Percentiles rank a stretch among this genome's conserved stretches.
Evolutionary conservation across 2,329 filamentous ascomycete species (phyloP).

Genomic region (Trichoderma guizhouense): DNA sequence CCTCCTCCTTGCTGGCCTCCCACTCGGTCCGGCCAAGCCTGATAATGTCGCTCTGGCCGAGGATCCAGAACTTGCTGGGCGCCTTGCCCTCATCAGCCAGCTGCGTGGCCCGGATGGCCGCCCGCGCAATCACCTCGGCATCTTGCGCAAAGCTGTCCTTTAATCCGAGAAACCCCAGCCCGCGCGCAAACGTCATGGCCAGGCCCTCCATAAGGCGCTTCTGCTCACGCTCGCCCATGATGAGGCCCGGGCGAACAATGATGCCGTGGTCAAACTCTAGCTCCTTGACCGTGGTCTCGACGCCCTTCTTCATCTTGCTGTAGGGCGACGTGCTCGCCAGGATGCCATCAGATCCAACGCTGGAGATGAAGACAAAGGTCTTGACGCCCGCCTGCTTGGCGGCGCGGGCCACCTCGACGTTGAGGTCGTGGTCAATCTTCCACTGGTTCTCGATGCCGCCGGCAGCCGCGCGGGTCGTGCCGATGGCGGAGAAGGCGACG

Average conservation of each 20-base stretch:
- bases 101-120: conserved; percentile 59
- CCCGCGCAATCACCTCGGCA: conserved; percentile 65
- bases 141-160: conserved; percentile 73
- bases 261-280: conserved; percentile 75
- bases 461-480: conserved; percentile 72
- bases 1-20: conserved; percentile 35
- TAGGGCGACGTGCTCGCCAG: conserved; percentile 44
- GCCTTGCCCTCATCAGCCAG: conserved; percentile 58
- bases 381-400: conserved; percentile 69
- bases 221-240: conserved; percentile 67
- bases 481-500: conserved; percentile 74
- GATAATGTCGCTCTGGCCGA: conserved; percentile 62
- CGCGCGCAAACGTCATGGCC: conserved; percentile 52
- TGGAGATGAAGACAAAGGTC: conserved; percentile 75
- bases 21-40: conserved; percentile 60
- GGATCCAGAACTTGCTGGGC: conserved; percentile 57
- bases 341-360: conserved; percentile 45
- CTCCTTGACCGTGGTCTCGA: conserved; percentile 72
- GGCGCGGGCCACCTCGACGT: conserved; percentile 71
- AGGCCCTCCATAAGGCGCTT: conserved; percentile 57
- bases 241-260: conserved; percentile 69
- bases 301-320: conserved; percentile 77
- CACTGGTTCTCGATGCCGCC: conserved; percentile 77
- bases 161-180: conserved; percentile 53
- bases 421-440: conserved; percentile 84